Evolutionary conservation across 208 protist genomes (phyloP), one percentile per base, ranked within the genome.

Genomic region (Novymonas esmeraldas): DNA sequence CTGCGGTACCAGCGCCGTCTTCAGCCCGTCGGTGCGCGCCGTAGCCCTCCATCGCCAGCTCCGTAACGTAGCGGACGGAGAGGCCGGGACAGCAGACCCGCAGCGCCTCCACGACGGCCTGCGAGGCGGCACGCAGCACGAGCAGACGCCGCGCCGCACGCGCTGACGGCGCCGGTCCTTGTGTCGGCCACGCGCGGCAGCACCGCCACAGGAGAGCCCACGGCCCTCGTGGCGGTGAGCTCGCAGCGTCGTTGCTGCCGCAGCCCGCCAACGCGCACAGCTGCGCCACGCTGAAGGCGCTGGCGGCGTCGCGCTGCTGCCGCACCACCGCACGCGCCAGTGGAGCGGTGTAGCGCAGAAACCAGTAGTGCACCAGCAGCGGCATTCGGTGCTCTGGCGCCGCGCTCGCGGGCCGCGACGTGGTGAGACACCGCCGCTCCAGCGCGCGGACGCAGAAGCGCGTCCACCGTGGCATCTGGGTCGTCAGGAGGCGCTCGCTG

Each of bases 361-460:
- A 78, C 61, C 63, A 70, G 52, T 73, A 82, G 31, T 55, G 49
- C 4, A 82, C 48, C 58, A 74, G 78, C 6, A 18, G 51, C 0
- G 55, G 42, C 42, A 51, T 16, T 20, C 20, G 9, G 11, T 22
- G 26, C 20, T 18, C 34, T 31, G 26, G 18, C 56, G 56, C 14
- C 20, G 36, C 56, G 13, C 14, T 48, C 13, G 2, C 13, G 39
- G 20, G 56, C 6, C 6, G 6, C 0, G 26, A 22, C 14, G 24
- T 6, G 31, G 20, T 13, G 13, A 20, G 24, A 13, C 28, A 20
- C 33, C 3, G 9, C 11, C 28, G 20, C 20, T 11, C 5, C 45
- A 69, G 41, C 42, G 48, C 56, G 5, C 56, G 42, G 11, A 20
- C 31, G 29, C 55, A 72, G 20, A 22, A 42, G 10, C n/a, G 33